Conservation (phyloP, 73 alveolate species). For the Tetrahymena borealis region DNA sequence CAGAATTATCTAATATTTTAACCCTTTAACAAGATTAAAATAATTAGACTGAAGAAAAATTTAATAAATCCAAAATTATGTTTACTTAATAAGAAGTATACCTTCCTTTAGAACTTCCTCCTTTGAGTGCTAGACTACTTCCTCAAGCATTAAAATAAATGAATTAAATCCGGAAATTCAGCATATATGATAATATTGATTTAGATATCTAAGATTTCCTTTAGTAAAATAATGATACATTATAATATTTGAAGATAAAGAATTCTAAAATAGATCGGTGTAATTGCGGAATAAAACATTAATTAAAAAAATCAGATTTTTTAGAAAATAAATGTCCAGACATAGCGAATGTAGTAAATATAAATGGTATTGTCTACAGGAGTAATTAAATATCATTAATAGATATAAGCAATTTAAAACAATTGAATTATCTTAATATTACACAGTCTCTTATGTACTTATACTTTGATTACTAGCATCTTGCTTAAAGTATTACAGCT, state of each 20-base stretch:
- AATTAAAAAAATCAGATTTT: not conserved
- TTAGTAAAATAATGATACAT: not conserved
- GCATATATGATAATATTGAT: not conserved
- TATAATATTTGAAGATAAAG: not conserved
- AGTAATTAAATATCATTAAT: not conserved
- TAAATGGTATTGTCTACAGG: not conserved
- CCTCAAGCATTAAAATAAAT: not conserved
- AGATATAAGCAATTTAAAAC: not conserved
- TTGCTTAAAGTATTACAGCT: not conserved
- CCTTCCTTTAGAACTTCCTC: not conserved
- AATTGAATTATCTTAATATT: not conserved
- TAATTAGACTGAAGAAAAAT: not conserved
- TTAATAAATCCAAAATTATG: not conserved
- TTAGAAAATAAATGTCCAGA: not conserved
- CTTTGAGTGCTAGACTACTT: not conserved
- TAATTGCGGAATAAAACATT: not conserved
- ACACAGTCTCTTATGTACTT: not conserved
- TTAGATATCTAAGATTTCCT: not conserved
- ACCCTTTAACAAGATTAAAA: not conserved
- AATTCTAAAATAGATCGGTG: not conserved
- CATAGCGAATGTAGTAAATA: not conserved
- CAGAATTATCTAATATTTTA: not conserved
- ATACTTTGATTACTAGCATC: not conserved
- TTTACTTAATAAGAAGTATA: not conserved
- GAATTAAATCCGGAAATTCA: not conserved